Evolutionary conservation across 2,329 filamentous ascomycete species (phyloP).

Genomic region (Rugonectria rugulosa): DNA sequence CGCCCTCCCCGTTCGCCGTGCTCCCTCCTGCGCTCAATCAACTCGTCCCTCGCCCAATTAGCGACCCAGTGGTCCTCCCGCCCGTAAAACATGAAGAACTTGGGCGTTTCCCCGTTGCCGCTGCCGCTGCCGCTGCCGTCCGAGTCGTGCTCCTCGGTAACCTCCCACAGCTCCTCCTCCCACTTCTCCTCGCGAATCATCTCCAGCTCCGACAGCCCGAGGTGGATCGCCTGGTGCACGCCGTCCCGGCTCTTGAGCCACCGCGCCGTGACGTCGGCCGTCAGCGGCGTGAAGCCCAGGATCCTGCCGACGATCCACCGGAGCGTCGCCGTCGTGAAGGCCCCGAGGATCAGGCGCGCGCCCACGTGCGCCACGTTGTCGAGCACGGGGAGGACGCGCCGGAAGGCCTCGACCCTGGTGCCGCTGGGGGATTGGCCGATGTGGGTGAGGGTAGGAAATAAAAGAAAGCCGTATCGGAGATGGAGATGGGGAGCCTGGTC

Average conservation of each 20-base stretch:
- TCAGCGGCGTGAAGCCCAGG: constrained; percentile 57
- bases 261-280: constrained; percentile 57
- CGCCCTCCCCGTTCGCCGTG: constrained; percentile 45
- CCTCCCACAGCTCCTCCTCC: constrained; percentile 67
- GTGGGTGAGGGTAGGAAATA: constrained; percentile 80
- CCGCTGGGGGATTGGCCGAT: constrained; percentile 71
- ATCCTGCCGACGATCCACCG: constrained; percentile 52
- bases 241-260: constrained; percentile 66
- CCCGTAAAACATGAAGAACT: constrained; percentile 68
- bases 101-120: constrained; percentile 44
- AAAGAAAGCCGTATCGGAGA: constrained; percentile 64
- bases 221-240: constrained; percentile 65
- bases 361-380: constrained; percentile 49
- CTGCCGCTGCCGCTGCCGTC: background rate
- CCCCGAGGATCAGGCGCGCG: constrained; percentile 52
- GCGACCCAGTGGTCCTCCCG: constrained; percentile 70
- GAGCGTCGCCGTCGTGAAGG: constrained; percentile 51
- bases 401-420: constrained; percentile 46
- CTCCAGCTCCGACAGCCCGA: constrained; percentile 68
- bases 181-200: constrained; percentile 65
- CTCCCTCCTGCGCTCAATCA: constrained; percentile 55
- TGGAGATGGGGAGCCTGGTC: constrained; percentile 46
- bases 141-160: constrained; percentile 26
- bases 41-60: constrained; percentile 60
- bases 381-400: constrained; percentile 53